phyloP scores from a whole-genome alignment of 2,329 filamentous ascomycete species.

The Fragosphaeria purpurea region DNA sequence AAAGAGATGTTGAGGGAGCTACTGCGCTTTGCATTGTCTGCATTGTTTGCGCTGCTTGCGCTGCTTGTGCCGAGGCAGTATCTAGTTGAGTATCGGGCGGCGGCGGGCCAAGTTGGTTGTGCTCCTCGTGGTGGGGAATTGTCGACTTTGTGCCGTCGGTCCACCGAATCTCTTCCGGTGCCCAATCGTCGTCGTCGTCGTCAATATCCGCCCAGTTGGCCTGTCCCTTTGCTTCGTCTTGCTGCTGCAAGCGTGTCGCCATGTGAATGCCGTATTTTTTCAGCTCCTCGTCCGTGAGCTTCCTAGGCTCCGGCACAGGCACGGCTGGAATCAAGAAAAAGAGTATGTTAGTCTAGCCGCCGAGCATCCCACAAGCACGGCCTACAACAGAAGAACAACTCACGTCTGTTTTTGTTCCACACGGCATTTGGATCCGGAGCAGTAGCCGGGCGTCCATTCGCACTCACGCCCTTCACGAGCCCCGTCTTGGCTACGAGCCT shows the following conservation, averaged over 20 bases:
- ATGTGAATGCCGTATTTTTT: slow-evolving; percentile 82
- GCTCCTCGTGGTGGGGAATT: slow-evolving; percentile 53
- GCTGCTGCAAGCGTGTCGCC: slow-evolving; percentile 65
- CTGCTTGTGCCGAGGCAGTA: neutral
- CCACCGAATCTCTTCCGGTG: slow-evolving; percentile 77
- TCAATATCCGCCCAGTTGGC: slow-evolving; percentile 86
- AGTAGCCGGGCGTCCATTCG: slow-evolving; percentile 48
- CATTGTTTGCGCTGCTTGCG: slow-evolving; percentile 1
- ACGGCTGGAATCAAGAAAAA: slow-evolving; percentile 32
- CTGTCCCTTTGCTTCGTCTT: slow-evolving; percentile 54
- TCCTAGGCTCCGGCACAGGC: slow-evolving; percentile 62
- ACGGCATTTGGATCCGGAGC: slow-evolving; percentile 65
- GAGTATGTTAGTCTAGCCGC: neutral
- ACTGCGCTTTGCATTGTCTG: neutral
- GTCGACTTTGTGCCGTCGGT: slow-evolving; percentile 79
- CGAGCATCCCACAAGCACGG: neutral
- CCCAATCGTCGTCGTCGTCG: slow-evolving; percentile 81
- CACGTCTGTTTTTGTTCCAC: slow-evolving; percentile 85
- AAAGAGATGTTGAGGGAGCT: too few relatives aligned
- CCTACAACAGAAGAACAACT: slow-evolving; percentile 20
- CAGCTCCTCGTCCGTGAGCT: slow-evolving; percentile 78
- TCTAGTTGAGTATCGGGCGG: neutral
- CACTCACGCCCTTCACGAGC: slow-evolving; percentile 38
- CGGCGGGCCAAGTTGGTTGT: slow-evolving; percentile 17
- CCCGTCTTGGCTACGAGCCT: slow-evolving; percentile 68